Evolutionary conservation across 208 protist genomes (phyloP).

Genomic region (Wallacemonas rigidus): DNA sequence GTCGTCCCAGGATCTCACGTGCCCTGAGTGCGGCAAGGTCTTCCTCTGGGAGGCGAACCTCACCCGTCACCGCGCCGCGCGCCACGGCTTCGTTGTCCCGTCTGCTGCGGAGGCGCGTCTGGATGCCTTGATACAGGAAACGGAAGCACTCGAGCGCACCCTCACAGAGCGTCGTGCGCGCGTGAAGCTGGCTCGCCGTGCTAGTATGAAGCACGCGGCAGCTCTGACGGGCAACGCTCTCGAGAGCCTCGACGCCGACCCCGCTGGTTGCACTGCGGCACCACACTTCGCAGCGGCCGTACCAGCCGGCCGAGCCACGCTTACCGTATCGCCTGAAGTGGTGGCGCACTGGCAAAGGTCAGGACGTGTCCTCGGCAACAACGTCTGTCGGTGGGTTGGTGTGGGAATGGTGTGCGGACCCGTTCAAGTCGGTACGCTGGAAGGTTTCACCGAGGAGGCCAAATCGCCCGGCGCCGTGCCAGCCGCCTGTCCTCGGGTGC

Average conservation of each 20-base stretch:
- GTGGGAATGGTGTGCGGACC: conserved; percentile 38
- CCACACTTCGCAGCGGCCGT: conserved; percentile 1
- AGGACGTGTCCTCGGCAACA: conserved; percentile 31
- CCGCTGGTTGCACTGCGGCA: background rate
- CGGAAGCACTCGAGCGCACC: conserved; percentile 26
- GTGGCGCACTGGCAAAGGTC: conserved; percentile 18
- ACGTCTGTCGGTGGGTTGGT: conserved; percentile 27
- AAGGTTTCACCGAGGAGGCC: conserved; percentile 5
- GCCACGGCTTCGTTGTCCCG: conserved; percentile 42
- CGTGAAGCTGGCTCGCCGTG: conserved; percentile 1
- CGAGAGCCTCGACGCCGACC: background rate
- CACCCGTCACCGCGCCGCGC: conserved; percentile 44
- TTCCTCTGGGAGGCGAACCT: conserved; percentile 59
- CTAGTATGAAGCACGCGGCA: background rate
- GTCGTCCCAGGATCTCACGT: conserved; percentile 19
- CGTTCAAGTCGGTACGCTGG: conserved; percentile 29
- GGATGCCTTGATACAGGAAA: conserved; percentile 29
- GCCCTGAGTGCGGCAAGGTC: conserved; percentile 71
- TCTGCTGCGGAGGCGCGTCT: conserved; percentile 30
- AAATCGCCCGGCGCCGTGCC: background rate
- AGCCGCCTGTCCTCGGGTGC: conserved; percentile 21
- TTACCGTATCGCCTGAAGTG: conserved; percentile 24
- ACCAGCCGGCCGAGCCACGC: conserved; percentile 26
- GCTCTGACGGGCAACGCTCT: background rate
- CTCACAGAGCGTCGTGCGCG: conserved; percentile 18